Evolutionary conservation across 305 asterid species (phyloP), one percentile per base, ranked within the genome.

Genomic region (Ilex paraguariensis): DNA sequence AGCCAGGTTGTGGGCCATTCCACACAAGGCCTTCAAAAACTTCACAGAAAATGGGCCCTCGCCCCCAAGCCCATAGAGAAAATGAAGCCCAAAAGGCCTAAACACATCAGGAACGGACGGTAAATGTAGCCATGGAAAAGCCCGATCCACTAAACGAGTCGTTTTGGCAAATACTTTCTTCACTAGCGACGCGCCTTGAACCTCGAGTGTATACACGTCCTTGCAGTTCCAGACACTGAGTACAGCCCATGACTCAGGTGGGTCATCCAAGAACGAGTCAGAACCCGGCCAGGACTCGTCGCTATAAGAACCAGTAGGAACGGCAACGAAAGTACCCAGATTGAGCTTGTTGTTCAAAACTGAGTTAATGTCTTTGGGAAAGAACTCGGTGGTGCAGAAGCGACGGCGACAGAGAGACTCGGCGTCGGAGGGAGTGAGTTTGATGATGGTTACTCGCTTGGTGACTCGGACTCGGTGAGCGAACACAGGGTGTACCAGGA

Each of bases 181-280:
- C 76, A 81, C 63, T 53, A 77, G 74, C 75, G 96, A 88, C 62
- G 98, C 98, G 60, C 98, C 98, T 0, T 91, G 91, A 0, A 91
- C 95, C 79, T 91, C 90, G 1, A 91, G 87, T 49, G 68, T 77
- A 77, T 78, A 88, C 60, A 88, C 95, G 57, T 88, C 96, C 65
- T 75, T 85, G 51, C 94, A 88, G 66, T 91, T 91, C 98, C 98
- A 91, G 58, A 84, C 84, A 46, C 98, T 91, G 57, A 91, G 79
- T 10, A 91, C 81, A 1, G 90, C 95, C 98, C 98, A 91, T 28
- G 98, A 86, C 74, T 83, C 90, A 51, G 98, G 89, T 54, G 60
- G 95, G 33, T 28, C 12, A 13, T 66, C 66, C 16, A 86, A 58
- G 39, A 86, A 88, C 64, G n/a, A 78, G 46, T 28, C 70, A 11